Evolutionary conservation across 2,329 filamentous ascomycete species (phyloP).

Genomic region (Trichoderma koningiopsis): DNA sequence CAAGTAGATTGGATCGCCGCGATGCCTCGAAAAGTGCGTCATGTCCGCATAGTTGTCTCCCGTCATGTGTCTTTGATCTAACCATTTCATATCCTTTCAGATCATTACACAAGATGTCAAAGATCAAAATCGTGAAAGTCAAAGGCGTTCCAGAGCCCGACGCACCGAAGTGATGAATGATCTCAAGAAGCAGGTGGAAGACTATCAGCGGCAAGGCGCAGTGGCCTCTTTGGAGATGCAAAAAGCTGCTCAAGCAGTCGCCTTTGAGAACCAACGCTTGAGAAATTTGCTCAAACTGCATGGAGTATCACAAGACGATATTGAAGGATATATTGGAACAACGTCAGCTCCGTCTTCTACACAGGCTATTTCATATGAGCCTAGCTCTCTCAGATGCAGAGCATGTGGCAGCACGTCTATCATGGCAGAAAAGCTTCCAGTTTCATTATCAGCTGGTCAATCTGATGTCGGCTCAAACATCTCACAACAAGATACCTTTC

Average conservation of each 20-base stretch:
- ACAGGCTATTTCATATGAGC: neutral
- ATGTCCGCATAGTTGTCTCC: neutral
- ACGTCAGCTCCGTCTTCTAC: neutral
- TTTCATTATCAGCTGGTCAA: too few species aligned
- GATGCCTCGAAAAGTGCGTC: constrained; percentile 15
- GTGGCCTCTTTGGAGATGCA: constrained; percentile 24
- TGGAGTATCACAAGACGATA: constrained; percentile 23
- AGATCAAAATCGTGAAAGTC: constrained; percentile 26
- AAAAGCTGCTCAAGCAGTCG: constrained; percentile 14
- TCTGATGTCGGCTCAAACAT: too few species aligned
- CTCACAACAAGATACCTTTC: neutral
- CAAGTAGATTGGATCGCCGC: neutral
- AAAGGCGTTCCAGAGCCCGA: constrained; percentile 24
- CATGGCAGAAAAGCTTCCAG: neutral
- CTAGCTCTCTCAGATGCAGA: neutral
- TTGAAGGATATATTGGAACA: constrained; percentile 2
- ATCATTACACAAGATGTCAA: constrained; percentile 12
- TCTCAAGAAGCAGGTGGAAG: constrained; percentile 19
- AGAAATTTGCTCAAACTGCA: constrained; percentile 5
- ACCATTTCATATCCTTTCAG: neutral
- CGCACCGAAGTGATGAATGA: constrained; percentile 23
- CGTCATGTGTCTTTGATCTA: neutral
- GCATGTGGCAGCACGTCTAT: constrained; percentile 9
- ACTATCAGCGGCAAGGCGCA: constrained; percentile 21
- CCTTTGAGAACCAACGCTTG: constrained; percentile 21